Base-by-base conservation (phyloP, 2,329 filamentous ascomycete species). In the Escovopsis weberi region DNA sequence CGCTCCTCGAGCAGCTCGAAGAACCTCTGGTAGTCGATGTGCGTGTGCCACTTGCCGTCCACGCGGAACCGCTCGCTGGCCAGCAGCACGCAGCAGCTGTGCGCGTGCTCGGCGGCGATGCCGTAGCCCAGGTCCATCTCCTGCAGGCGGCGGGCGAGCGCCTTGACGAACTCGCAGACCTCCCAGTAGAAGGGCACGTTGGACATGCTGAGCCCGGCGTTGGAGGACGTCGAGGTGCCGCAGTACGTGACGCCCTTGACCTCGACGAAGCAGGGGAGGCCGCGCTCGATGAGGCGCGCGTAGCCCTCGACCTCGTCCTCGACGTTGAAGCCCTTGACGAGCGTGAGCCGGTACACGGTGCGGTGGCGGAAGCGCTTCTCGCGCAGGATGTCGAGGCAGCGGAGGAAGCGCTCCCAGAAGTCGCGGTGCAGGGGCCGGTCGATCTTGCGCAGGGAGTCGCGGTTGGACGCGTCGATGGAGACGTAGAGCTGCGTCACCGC, bases 321-420 rank as follows among this genome's bases (percentile, higher is more conserved):
- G 49, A 96, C 78, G 59, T 98, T 96, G 74, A 98, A 96, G 3
- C 88, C 89, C 66, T 96, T 96, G 57, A 96, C 91, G 2, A 98
- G 78, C 0, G 89, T 96, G 4, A 96, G 73, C 2, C 91, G 80
- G 69, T 94, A 96, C 4, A 96, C 91, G 6, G 91, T 96, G 43
- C 89, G 80, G 59, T 95, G 89, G 43, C 80, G 73, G 66, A 85
- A 82, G 35, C 89, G 77, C 62, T 85, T 83, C 59, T 84, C 82
- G 12, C 84, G 77, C 19, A 96, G 67, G 48, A 98, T 94, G 46
- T 93, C 86, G 32, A 96, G 74, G 56, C 91, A 96, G 30, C 82
- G 74, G 57, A 85, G 79, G 72, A 96, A 95, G 5, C 91, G 80
- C 64, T 95, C 88, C 91, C 89, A 96, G 64, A 94, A 98, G 63